Evolutionary conservation across 176 grass and related monocot genomes (phyloP), one percentile per base, ranked within the genome.

Genomic region (Carex pumila): DNA sequence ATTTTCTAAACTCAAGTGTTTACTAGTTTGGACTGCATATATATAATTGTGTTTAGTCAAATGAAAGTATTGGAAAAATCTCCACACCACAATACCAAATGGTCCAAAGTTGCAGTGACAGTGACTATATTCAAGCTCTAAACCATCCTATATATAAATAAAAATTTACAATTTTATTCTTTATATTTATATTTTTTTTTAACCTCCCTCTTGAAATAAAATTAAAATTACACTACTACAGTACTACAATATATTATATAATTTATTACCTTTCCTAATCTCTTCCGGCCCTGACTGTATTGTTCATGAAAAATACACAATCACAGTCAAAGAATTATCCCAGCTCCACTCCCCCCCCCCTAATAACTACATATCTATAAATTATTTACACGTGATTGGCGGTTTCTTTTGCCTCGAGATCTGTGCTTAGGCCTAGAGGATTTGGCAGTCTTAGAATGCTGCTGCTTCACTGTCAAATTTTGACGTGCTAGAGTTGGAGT

Each of bases 381-480:
- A 60, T 37, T 1, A 56, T 88, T 83, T 14, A 21, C 21, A n/a
- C 25, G 81, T 31, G 47, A 9, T 71, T 84, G 70, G 3, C 34
- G 87, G 49, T 80, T 88, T 58, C 73, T 84, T 58, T 80, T 88
- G 32, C 68, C 78, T 75, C 87, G 70, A 60, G 81, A 71, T 82
- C 43, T 71, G 61, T 39, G 70, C 58, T 36, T 84, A 11, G 87
- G 62, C 32, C 73, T 88, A 31, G 81, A 71, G 5, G 81, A 80
- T 84, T 72, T 88, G 4, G 36, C 59, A n/a, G 39, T 79, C 61
- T 84, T 88, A 13, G 71, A 50, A 49, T 59, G 47, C 41, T 59
- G 47, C 41, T 49, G 81, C 45, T 84, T 84, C n/a, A 54, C 41
- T 11, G 37, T 66, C 19, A 39, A 4, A 49, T 61, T 68, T 69